Evolutionary conservation across 306 rosid species (phyloP).

Genomic region (Hippophae gyantsensis): DNA sequence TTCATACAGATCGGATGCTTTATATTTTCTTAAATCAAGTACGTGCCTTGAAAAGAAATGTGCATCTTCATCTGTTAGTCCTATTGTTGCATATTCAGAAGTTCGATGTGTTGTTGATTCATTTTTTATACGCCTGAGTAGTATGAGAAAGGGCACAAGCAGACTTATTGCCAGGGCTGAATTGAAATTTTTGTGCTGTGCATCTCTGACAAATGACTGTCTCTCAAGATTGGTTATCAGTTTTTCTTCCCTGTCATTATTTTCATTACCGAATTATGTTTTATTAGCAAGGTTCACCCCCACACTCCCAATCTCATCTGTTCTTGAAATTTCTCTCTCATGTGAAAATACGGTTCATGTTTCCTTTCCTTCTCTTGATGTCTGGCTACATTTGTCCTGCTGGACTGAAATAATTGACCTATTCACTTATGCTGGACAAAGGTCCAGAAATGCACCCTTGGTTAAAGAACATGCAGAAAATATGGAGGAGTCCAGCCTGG

Average conservation of each 20-base stretch:
- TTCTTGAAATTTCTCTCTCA: constrained; percentile 43
- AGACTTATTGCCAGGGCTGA: constrained; percentile 45
- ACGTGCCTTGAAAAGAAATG: constrained; percentile 29
- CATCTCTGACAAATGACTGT: constrained; percentile 43
- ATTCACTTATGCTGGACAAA: constrained; percentile 25
- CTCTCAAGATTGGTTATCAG: constrained; percentile 36
- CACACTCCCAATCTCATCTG: constrained; percentile 27
- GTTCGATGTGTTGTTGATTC: constrained; percentile 43
- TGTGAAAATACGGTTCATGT: constrained; percentile 38
- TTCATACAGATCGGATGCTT: constrained; percentile 72
- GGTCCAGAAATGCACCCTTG: constrained; percentile 20
- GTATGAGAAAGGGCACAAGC: constrained; percentile 25
- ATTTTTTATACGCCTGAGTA: constrained; percentile 36
- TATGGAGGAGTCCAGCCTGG: constrained; percentile 22
- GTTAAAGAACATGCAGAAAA: constrained; percentile 23
- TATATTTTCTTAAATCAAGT: constrained; percentile 52
- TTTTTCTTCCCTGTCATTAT: constrained; percentile 44
- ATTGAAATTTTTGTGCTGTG: constrained; percentile 46
- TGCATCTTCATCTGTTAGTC: constrained; percentile 25
- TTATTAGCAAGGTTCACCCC: constrained; percentile 50
- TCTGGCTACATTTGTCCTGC: constrained; percentile 66
- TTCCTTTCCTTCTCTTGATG: constrained; percentile 56
- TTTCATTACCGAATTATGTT: constrained; percentile 36
- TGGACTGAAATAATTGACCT: constrained; percentile 56
- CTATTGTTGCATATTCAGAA: constrained; percentile 39